Conservation (phyloP, 1,284 basidiomycete species). For the Ganoderma meredithae region DNA sequence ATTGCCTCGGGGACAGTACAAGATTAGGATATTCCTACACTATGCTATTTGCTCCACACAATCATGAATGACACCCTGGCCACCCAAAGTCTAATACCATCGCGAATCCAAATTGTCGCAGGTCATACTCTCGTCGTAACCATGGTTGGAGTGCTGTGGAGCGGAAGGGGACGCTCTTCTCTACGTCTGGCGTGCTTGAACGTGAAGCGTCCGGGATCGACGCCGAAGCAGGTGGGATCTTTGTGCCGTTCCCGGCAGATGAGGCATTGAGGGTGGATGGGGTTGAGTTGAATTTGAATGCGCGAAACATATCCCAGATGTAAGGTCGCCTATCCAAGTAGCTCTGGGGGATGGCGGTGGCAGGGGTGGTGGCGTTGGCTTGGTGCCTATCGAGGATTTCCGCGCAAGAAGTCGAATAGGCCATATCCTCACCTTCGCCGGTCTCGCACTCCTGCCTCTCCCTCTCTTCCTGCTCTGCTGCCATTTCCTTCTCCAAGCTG, state of each 20-base stretch:
- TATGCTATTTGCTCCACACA: background rate
- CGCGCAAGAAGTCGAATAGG: constrained; percentile 7
- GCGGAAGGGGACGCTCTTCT: background rate
- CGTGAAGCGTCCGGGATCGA: background rate
- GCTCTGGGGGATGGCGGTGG: constrained; percentile 2
- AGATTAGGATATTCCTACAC: constrained; percentile 15
- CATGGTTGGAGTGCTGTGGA: constrained; percentile 35
- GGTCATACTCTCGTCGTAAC: constrained; percentile 66
- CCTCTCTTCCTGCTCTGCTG: constrained; percentile 36
- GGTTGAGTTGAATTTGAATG: constrained; percentile 17
- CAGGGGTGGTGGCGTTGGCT: background rate
- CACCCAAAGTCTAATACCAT: constrained; percentile 77
- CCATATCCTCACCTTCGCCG: constrained; percentile 35
- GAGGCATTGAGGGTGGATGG: constrained; percentile 2
- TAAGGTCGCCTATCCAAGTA: background rate
- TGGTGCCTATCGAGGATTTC: constrained; percentile 6
- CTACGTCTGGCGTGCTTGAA: background rate
- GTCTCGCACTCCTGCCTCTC: constrained; percentile 33
- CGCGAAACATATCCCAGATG: constrained; percentile 22
- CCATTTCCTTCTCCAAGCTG: constrained; percentile 46
- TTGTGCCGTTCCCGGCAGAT: background rate
- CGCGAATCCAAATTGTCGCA: constrained; percentile 74
- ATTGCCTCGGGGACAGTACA: constrained; percentile 16
- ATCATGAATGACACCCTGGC: constrained; percentile 43
- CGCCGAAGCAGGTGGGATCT: background rate